Evolutionary conservation across 108 stramenopile genomes (phyloP).

Genomic region (Pseudonitzschia multiseries): DNA sequence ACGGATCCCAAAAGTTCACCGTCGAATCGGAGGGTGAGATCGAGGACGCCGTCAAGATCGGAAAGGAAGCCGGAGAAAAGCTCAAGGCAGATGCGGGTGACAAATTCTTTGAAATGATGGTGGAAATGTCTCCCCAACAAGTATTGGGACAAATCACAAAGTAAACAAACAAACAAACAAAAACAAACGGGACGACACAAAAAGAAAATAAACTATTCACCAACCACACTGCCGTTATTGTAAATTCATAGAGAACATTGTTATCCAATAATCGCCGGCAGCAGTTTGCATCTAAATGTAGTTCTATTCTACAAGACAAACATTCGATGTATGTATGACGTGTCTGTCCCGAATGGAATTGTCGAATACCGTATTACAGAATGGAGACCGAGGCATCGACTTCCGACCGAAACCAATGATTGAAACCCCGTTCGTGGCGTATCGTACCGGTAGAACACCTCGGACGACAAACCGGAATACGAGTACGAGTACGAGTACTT

Average conservation of each 20-base stretch:
- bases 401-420: no score
- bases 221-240: neutral
- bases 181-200: neutral
- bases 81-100: slow-evolving; percentile 89
- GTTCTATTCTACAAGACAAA: no score
- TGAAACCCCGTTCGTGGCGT: no score
- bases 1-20: slow-evolving; percentile 85
- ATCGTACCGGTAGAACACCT: no score
- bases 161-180: slow-evolving; percentile 28
- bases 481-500: no score
- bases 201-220: neutral
- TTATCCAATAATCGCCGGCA: neutral
- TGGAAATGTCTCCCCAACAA: slow-evolving; percentile 92
- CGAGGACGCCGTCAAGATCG: slow-evolving; percentile 80
- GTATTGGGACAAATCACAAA: slow-evolving; percentile 91
- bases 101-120: slow-evolving; percentile 94
- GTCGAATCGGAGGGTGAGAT: slow-evolving; percentile 74
- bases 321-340: no score
- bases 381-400: no score
- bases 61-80: slow-evolving; percentile 79
- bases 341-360: no score
- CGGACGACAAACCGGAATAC: no score
- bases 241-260: slow-evolving; percentile 13
- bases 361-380: no score
- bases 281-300: neutral